Evolutionary conservation across 208 protist genomes (phyloP).

Genomic region (Leishmania tarentolae): DNA sequence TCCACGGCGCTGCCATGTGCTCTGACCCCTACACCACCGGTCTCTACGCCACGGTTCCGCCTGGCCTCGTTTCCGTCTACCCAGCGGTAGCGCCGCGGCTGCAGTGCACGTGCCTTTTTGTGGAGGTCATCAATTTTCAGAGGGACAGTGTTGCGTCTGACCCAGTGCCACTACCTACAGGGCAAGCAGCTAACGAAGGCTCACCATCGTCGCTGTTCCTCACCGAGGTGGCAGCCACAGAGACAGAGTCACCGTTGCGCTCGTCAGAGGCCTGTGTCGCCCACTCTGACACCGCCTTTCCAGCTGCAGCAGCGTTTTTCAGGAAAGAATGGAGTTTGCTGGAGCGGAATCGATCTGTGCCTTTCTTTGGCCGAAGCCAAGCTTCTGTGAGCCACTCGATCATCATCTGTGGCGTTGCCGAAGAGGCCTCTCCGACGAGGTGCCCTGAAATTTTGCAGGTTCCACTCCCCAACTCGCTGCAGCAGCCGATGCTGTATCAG

Average conservation of each 20-base stretch:
- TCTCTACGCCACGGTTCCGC: slow-evolving; percentile 25
- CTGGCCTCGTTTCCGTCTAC: slow-evolving; percentile 27
- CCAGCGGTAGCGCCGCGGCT: slow-evolving; percentile 19
- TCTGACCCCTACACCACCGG: slow-evolving; percentile 32
- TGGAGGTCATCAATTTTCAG: slow-evolving; percentile 27
- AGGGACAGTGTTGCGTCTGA: not conserved
- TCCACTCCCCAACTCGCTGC: slow-evolving; percentile 10
- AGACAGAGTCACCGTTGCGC: not conserved
- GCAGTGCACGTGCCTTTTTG: slow-evolving; percentile 17
- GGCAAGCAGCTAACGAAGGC: not conserved
- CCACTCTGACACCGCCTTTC: not conserved
- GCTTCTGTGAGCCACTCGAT: slow-evolving; percentile 2
- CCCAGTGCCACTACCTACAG: not conserved
- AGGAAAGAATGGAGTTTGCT: slow-evolving; percentile 21
- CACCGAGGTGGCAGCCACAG: slow-evolving; percentile 13
- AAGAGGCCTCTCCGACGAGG: slow-evolving; percentile 2
- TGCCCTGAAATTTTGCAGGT: slow-evolving; percentile 18
- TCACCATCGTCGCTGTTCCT: slow-evolving; percentile 6
- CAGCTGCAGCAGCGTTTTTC: slow-evolving; percentile 24
- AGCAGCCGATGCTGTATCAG: slow-evolving; percentile 12
- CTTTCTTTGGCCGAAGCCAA: slow-evolving; percentile 21
- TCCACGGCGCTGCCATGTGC: slow-evolving; percentile 25
- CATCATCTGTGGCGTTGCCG: slow-evolving; percentile 17
- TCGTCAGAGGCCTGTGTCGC: not conserved
- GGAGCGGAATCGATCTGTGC: slow-evolving; percentile 26